Evolutionary conservation across 805 yeast species (phyloP), one percentile per base, ranked within the genome.

Genomic region (Hanseniaspora singularis): DNA sequence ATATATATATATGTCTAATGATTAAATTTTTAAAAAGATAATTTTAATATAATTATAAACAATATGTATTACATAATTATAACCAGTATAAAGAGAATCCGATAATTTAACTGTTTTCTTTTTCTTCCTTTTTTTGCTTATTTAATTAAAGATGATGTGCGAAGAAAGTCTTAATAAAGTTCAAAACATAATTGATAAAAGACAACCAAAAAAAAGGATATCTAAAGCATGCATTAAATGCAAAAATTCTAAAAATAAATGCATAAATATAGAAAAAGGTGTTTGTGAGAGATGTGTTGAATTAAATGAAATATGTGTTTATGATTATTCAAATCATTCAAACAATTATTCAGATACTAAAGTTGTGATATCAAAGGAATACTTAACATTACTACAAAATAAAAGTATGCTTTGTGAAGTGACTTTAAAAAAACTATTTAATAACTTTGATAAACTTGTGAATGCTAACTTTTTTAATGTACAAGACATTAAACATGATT

Each of bases 231-330:
- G 74, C 49, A 73, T 70, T 52, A 61, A 66, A 50, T 70, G 74
- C 55, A 65, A 72, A 40, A 64, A 66, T 52, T 63, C 66, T 46
- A 67, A 67, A 51, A 65, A 69, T 14, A 66, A 68, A 52, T 70
- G 74, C 51, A 40, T 47, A 16, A 47, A 47, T 31, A 47, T 47
- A n/a, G 45, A 47, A 30, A 73, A 70, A 47, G 74, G 74, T 12
- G 73, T 73, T 2, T 70, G 80, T 52, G 63, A 68, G 26, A 61
- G 74, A 34, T 74, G 80, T 53, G 58, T 70, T 12, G 66, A 67
- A 42, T 77, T 74, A 52, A 74, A 74, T 54, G 75, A 73, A 57
- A 65, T 74, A 26, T 74, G 80, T 56, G 74, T 74, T 0, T 74
- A 73, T 52, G 68, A 65, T 38, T 73, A 70, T 32, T 69, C 69